These are phyloP conservation scores for Zostera marina DNA, from an alignment of 116 monocot species.

Conservation along the genomic window DNA sequence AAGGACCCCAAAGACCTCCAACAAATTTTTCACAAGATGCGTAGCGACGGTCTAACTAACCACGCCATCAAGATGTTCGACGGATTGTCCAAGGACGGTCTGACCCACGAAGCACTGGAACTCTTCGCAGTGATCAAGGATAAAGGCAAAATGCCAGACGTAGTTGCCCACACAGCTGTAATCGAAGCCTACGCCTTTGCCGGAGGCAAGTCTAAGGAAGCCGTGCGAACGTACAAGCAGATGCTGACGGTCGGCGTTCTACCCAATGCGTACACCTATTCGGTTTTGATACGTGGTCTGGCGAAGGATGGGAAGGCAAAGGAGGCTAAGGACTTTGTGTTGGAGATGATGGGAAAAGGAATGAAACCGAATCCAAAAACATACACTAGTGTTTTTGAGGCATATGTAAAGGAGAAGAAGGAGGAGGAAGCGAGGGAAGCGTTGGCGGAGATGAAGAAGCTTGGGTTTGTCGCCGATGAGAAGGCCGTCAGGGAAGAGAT, in stretches of 20 bases:
- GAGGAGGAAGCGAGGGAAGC: slow-evolving; percentile 36
- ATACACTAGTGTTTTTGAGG: slow-evolving; percentile 57
- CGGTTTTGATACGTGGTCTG: slow-evolving; percentile 62
- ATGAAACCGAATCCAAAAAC: slow-evolving; percentile 57
- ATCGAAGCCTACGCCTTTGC: slow-evolving; percentile 84
- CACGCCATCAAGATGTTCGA: slow-evolving; percentile 98
- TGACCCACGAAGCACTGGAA: slow-evolving; percentile 82
- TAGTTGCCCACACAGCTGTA: slow-evolving; percentile 94
- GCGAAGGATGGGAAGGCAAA: slow-evolving; percentile 39
- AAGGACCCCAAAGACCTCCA: slow-evolving; percentile 78
- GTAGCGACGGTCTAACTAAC: slow-evolving; percentile 70
- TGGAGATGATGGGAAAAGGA: slow-evolving; percentile 75
- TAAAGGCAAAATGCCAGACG: slow-evolving; percentile 84
- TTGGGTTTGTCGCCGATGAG: slow-evolving; percentile 54
- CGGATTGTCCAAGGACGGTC: slow-evolving; percentile 80
- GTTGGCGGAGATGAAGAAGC: slow-evolving; percentile 55
- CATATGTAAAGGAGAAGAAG: slow-evolving; percentile 31
- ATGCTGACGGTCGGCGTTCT: slow-evolving; percentile 80
- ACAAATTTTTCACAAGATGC: slow-evolving; percentile 79
- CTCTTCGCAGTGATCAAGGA: slow-evolving; percentile 84
- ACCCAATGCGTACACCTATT: slow-evolving; percentile 83
- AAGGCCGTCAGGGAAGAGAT: slow-evolving; percentile 51
- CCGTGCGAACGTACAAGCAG: slow-evolving; percentile 44
- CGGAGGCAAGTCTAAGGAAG: slow-evolving; percentile 60
- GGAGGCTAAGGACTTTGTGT: slow-evolving; percentile 44